These are phyloP conservation scores for Tulasnella sp. DNA, from an alignment of 768 basidiomycete species.

Conservation along the genomic window DNA sequence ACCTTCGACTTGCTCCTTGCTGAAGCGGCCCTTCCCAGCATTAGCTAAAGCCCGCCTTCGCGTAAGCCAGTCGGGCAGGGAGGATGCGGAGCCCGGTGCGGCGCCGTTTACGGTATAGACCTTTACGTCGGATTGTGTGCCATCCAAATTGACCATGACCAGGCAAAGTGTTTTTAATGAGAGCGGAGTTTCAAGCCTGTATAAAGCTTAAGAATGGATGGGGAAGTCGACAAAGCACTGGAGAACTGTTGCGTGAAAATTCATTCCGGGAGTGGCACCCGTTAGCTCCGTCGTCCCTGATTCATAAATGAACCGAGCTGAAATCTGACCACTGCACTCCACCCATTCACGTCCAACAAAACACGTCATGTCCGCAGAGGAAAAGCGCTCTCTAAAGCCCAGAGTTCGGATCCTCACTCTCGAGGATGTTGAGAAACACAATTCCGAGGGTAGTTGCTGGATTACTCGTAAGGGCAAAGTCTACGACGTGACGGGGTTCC, in stretches of 20 bases:
- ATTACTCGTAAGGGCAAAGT: constrained; percentile 68
- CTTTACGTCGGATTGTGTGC: constrained; percentile 29
- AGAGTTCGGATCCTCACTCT: constrained; percentile 41
- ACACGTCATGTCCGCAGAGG: neutral
- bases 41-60: constrained; percentile 49
- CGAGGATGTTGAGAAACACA: constrained; percentile 62
- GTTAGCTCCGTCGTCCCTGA: neutral
- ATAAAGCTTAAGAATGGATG: no score
- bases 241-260: no score
- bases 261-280: neutral
- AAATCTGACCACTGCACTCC: constrained; percentile 2
- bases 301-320: neutral
- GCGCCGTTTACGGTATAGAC: constrained; percentile 97
- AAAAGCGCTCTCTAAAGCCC: constrained; percentile 5
- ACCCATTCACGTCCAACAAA: neutral
- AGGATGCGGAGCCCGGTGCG: constrained; percentile 71
- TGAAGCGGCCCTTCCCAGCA: constrained; percentile 44
- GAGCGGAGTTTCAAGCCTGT: neutral
- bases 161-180: no score
- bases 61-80: constrained; percentile 90
- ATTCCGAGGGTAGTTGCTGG: constrained; percentile 57
- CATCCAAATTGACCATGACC: constrained; percentile 11
- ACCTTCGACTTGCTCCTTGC: constrained; percentile 65
- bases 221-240: no score
- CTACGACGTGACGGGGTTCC: constrained; percentile 78